Evolutionary conservation across 257 asterid species (phyloP), one percentile per base, ranked within the genome.

Genomic region (Forsythia viridissima): DNA sequence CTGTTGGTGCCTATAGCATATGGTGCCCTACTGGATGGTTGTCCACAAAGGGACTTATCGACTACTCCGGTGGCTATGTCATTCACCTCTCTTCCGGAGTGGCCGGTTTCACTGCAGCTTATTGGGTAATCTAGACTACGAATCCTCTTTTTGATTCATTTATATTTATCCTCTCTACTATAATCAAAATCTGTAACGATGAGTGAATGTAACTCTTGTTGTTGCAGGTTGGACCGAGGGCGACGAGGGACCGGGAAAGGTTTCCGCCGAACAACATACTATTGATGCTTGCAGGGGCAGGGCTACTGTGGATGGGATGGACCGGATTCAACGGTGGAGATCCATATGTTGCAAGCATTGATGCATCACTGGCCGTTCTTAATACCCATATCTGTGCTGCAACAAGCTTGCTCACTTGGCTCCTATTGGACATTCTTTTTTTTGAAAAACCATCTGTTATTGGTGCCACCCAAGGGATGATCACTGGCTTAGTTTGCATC

Each of bases 41-140:
- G 67, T 18, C 39, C 15, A 75, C 20, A 61, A 81, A 68, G 90
- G 97, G 97, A 12, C 71, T 93, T 7, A 91, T 91, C n/a, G 97
- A 93, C 15, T 93, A 86, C 80, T 86, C 97, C 2, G 97, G 97
- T 1, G 97, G 97, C 0, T 88, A 51, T 63, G 97, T 92, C 43
- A 92, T 92, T 76, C 97, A 92, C 67, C 87, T 91, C 30, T 88
- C 97, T 51, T 91, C 97, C 0, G 97, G 97, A 0, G 92, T 90
- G 0, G 97, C 97, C 2, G 97, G 97, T 15, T 91, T 93, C 81
- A 91, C 94, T 0, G 97, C 97, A 0, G 97, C 97, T n/a, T 93
- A 70, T 37, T 93, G 97, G 97, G 97, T 92, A 86, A 46, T 69
- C 15, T 48, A 51, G 20, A 48, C 15, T 13, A 48, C 59, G 15